Percentiles rank a stretch among this genome's conserved stretches.
Evolutionary conservation across 805 yeast species (phyloP).

Genomic region (Sungouiella blattae): DNA sequence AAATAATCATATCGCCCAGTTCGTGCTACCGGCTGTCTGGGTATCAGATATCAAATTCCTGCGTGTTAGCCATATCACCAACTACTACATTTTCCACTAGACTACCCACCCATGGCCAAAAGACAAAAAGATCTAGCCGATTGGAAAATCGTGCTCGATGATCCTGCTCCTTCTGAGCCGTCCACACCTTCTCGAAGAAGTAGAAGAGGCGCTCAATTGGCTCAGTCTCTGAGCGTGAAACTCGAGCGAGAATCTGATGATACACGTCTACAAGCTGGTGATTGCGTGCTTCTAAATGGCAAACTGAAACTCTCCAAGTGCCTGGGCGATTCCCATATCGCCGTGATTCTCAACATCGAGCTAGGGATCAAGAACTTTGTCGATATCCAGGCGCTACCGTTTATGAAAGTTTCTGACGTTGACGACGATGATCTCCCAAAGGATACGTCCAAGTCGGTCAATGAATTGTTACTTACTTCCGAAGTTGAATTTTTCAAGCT

Average conservation of each 20-base stretch:
- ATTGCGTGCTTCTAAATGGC: constrained; percentile 39
- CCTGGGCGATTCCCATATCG: constrained; percentile 33
- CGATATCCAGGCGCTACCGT: constrained; percentile 47
- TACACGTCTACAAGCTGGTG: constrained; percentile 50
- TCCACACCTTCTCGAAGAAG: constrained; percentile 19
- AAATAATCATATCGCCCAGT: too few relatives aligned
- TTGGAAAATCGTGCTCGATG: constrained; percentile 10
- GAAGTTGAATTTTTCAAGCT: constrained; percentile 43
- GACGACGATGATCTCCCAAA: constrained; percentile 17
- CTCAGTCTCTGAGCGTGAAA: constrained; percentile 2
- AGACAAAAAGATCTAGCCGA: constrained; percentile 13
- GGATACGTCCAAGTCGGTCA: constrained; percentile 10
- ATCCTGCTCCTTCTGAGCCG: constrained; percentile 1
- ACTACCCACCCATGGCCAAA: constrained; percentile 14
- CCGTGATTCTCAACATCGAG: constrained; percentile 48
- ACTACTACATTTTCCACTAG: too few relatives aligned
- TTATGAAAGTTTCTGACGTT: constrained; percentile 42
- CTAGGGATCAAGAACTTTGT: constrained; percentile 49
- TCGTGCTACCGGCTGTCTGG: too few relatives aligned
- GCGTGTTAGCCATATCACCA: too few relatives aligned
- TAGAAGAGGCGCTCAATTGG: constrained; percentile 11
- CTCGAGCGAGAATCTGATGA: constrained; percentile 35
- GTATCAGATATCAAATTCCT: too few relatives aligned
- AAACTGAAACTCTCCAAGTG: constrained; percentile 20
- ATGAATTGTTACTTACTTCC: constrained; percentile 57